Conservation (phyloP, 139 green algal species). For the Volvox africanus region DNA sequence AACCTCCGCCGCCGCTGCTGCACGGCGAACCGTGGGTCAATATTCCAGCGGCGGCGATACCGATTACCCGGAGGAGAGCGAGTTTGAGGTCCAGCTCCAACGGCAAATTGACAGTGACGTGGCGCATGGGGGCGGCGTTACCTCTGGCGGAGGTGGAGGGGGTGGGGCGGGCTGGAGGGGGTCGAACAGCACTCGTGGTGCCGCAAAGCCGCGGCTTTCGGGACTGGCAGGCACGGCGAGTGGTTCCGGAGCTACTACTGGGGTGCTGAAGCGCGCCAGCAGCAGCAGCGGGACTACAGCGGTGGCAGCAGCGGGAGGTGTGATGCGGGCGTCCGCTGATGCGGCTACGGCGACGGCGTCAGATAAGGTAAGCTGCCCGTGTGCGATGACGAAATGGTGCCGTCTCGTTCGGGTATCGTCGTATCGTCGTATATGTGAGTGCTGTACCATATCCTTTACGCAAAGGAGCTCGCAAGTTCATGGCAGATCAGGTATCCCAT, state of each 20-base stretch:
- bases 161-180: slow-evolving; percentile 16
- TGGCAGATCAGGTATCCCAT: too few species aligned
- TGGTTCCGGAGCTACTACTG: neutral
- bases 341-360: neutral
- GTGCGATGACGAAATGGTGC: too few species aligned
- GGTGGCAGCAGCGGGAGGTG: neutral
- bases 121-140: neutral
- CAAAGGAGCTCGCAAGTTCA: too few species aligned
- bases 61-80: slow-evolving; percentile 26
- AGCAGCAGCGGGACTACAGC: neutral
- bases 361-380: too few species aligned
- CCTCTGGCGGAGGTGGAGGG: neutral
- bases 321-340: neutral
- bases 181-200: neutral
- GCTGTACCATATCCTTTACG: too few species aligned
- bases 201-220: neutral
- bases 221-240: neutral
- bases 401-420: too few species aligned
- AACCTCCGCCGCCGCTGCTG: neutral
- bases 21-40: neutral
- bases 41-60: neutral
- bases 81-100: slow-evolving; percentile 27
- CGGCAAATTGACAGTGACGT: slow-evolving; percentile 19
- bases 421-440: too few species aligned
- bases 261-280: neutral